A percentile compares a stretch with the other conserved stretches of the same genome.
Evolutionary conservation across 1,284 basidiomycete genomes (phyloP).

Genomic region (Papiliotrema laurentii): DNA sequence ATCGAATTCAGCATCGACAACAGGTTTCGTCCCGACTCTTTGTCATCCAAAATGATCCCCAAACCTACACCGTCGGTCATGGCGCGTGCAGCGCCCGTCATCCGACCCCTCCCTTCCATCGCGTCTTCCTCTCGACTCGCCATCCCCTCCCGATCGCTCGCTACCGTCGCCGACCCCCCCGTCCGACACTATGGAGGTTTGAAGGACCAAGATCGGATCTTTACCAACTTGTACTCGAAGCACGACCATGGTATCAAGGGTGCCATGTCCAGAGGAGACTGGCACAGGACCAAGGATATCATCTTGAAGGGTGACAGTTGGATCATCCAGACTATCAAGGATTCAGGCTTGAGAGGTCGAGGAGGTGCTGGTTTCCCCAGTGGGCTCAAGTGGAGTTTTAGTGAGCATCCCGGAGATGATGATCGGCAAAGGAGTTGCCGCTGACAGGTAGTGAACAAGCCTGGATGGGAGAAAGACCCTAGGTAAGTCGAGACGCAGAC

Average conservation of each 20-base stretch:
- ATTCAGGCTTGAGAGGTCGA: constrained; percentile 90
- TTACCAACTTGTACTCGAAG: constrained; percentile 77
- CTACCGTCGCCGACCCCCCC: constrained; percentile 70
- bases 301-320: constrained; percentile 91
- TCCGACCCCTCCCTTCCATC: neutral
- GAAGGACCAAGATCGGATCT: constrained; percentile 90
- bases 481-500: too few relatives aligned
- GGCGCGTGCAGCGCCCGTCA: neutral
- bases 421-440: neutral
- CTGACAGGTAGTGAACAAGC: constrained; percentile 81
- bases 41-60: constrained; percentile 1
- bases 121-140: constrained; percentile 6
- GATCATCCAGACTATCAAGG: constrained; percentile 95
- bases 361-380: constrained; percentile 97
- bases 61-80: neutral
- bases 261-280: constrained; percentile 86
- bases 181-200: constrained; percentile 82
- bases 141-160: constrained; percentile 50
- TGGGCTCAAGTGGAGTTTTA: constrained; percentile 97
- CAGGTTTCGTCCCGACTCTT: neutral
- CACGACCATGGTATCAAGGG: constrained; percentile 88
- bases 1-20: too few relatives aligned
- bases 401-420: constrained; percentile 41
- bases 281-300: constrained; percentile 97
- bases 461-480: constrained; percentile 92